Percentiles rank a stretch among this genome's conserved stretches.
These are phyloP conservation scores for Podila minutissima DNA, from an alignment of 192 early-diverging fungal species.

Conservation along the genomic window DNA sequence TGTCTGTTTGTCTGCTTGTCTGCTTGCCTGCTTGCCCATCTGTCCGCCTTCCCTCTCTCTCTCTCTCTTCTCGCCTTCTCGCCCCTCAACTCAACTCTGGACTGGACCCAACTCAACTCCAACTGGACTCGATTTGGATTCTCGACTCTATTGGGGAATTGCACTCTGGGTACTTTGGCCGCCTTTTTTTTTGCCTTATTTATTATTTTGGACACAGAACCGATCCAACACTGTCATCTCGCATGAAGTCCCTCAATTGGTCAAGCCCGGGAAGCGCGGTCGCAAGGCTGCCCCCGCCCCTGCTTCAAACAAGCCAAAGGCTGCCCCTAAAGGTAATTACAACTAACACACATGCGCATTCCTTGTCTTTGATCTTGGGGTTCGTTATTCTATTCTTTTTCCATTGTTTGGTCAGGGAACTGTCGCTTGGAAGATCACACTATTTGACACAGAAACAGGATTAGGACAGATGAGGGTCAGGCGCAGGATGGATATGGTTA, in stretches of 20 bases:
- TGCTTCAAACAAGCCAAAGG: conserved; percentile 16
- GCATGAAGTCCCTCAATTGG: conserved; percentile 14
- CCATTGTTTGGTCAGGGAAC: too few relatives aligned
- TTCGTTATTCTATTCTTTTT: too few relatives aligned
- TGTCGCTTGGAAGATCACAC: too few relatives aligned
- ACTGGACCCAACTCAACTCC: conserved; percentile 17
- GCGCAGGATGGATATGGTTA: too few relatives aligned
- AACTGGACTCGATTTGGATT: too few relatives aligned
- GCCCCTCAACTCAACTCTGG: not conserved
- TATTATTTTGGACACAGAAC: not conserved
- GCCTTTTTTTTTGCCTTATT: too few relatives aligned
- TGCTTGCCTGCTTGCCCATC: not conserved
- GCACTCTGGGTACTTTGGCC: too few relatives aligned
- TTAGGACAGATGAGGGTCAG: too few relatives aligned
- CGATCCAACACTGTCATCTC: conserved; percentile 3
- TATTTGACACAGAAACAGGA: too few relatives aligned
- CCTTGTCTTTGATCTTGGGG: too few relatives aligned
- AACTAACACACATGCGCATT: too few relatives aligned
- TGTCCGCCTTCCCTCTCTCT: not conserved
- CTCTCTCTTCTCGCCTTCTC: not conserved
- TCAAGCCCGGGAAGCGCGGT: conserved; percentile 27
- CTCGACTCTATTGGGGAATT: too few relatives aligned
- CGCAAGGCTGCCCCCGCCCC: conserved; percentile 13
- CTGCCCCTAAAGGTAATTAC: conserved; percentile 19
- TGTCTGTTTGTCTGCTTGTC: not conserved